Base-by-base conservation (phyloP, 805 yeast species). In the Candida xyloterini region DNA sequence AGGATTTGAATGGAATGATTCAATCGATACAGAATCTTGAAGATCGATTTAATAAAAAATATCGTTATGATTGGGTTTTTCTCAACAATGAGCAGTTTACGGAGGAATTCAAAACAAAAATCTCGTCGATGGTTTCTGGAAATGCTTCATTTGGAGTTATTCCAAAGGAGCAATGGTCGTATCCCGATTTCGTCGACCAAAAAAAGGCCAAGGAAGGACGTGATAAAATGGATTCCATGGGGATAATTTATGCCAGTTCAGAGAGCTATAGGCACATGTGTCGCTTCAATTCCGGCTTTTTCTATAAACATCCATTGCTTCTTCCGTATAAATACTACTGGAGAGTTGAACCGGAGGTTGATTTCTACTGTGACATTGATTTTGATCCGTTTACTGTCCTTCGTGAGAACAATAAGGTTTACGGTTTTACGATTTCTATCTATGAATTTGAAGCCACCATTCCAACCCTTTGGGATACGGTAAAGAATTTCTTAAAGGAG, bases 21-120 rank as follows among this genome's bases (percentile, higher is more conserved):
- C 71, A 67, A 33, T 78, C 93, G 5, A 81, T 88, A 44, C 71
- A 81, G 41, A 70, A 74, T 42, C 75, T 86, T 27, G 95, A 87
- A 68, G 87, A 83, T 60, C 74, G 90, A 40, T 89, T 89, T 68
- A 89, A 91, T 67, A 60, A 64, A 35, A 68, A 79, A 46, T 89
- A 57, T 65, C 77, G 84, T 49, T 90, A 90, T 60, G 95, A 88
- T 59, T 90, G 96, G 96, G 90, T 89, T 11, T 90, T 90, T 62
- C 67, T 91, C 51, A 90, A 90, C 64, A 91, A 91, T 59, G 80
- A 74, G 41, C 80, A 75, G 15, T 90, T 88, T 61, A 67, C 73
- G 24, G 82, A 81, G 2, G 86, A 82, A 41, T 89, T 90, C 65
- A 81, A 77, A 56, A 55, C 55, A 3, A 63, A 67, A 27, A 74